Percentiles rank a stretch among this genome's conserved stretches.
These are phyloP conservation scores for Teratosphaeria epicoccoides DNA, from an alignment of 2,329 filamentous ascomycete genomes.

Conservation along the genomic window DNA sequence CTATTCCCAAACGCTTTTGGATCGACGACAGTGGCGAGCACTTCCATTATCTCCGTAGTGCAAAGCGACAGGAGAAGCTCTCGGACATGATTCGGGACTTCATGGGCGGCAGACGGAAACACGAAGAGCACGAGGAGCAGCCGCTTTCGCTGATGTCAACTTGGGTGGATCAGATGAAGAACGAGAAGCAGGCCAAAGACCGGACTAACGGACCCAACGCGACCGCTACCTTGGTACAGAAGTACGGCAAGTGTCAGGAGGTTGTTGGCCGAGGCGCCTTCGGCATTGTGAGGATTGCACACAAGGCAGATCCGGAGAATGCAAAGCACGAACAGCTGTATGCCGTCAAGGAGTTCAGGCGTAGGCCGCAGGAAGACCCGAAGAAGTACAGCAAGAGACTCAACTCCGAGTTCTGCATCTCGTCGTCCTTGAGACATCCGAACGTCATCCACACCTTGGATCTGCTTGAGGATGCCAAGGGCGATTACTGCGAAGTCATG, in stretches of 20 bases:
- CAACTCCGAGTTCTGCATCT: conserved; percentile 97
- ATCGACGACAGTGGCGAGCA: conserved; percentile 58
- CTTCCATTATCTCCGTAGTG: conserved; percentile 78
- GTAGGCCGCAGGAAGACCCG: conserved; percentile 83
- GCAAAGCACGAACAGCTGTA: conserved; percentile 75
- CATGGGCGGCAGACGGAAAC: conserved; percentile 66
- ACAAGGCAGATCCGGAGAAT: conserved; percentile 81
- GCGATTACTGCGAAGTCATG: conserved; percentile 98
- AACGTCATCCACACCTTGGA: conserved; percentile 98
- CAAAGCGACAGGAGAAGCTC: conserved; percentile 87
- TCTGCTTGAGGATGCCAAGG: conserved; percentile 88
- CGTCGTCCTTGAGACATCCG: conserved; percentile 87
- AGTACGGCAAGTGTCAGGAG: conserved; percentile 97
- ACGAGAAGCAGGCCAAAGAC: conserved; percentile 61
- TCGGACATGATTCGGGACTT: conserved; percentile 83
- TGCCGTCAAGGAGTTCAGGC: conserved; percentile 95
- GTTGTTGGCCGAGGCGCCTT: conserved; percentile 93
- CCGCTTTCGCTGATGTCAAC: conserved; percentile 87
- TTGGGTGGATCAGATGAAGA: conserved; percentile 90
- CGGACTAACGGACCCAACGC: conserved; percentile 66
- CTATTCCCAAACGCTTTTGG: conserved; percentile 42
- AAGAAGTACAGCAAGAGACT: conserved; percentile 97
- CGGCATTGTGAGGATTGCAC: conserved; percentile 92
- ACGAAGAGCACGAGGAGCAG: conserved; percentile 57
- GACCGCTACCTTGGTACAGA: conserved; percentile 75